Evolutionary conservation across 2,329 filamentous ascomycete species (phyloP).

Genomic region (Clarireedia sp.): DNA sequence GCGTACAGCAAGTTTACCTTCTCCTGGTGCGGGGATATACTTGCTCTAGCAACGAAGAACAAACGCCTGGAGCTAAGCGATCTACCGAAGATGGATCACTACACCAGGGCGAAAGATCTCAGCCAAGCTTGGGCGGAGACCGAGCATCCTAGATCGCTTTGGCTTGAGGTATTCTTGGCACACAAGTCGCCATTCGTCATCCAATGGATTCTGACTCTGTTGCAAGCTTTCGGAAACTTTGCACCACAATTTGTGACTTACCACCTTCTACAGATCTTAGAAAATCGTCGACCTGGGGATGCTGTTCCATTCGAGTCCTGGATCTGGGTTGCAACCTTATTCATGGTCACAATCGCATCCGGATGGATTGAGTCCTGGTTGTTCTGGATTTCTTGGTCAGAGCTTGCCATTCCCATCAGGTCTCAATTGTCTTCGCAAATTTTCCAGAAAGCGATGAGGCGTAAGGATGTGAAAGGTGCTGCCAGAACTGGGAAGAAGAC

Average conservation of each 20-base stretch:
- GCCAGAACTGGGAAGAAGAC: conserved; percentile 39
- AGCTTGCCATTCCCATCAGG: conserved; percentile 58
- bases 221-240: conserved; percentile 41
- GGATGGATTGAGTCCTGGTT: conserved; percentile 57
- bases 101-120: conserved; percentile 43
- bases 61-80: conserved; percentile 54
- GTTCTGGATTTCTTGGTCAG: conserved; percentile 57
- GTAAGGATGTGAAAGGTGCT: conserved; percentile 65
- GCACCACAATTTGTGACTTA: conserved; percentile 63
- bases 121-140: conserved; percentile 42
- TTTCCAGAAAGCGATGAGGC: conserved; percentile 68
- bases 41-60: conserved; percentile 48
- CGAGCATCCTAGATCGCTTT: conserved; percentile 44
- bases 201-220: conserved; percentile 49
- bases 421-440: conserved; percentile 64
- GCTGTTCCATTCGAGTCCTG: conserved; percentile 47
- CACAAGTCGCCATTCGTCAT: conserved; percentile 48
- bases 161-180: conserved; percentile 50
- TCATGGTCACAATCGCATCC: conserved; percentile 44
- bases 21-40: conserved; percentile 51
- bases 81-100: conserved; percentile 52
- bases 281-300: conserved; percentile 41
- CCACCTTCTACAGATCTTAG: conserved; percentile 56
- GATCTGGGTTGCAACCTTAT: conserved; percentile 61
- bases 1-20: conserved; percentile 57